Conservation (phyloP, 805 yeast species). For the Myxozyma monticola region DNA sequence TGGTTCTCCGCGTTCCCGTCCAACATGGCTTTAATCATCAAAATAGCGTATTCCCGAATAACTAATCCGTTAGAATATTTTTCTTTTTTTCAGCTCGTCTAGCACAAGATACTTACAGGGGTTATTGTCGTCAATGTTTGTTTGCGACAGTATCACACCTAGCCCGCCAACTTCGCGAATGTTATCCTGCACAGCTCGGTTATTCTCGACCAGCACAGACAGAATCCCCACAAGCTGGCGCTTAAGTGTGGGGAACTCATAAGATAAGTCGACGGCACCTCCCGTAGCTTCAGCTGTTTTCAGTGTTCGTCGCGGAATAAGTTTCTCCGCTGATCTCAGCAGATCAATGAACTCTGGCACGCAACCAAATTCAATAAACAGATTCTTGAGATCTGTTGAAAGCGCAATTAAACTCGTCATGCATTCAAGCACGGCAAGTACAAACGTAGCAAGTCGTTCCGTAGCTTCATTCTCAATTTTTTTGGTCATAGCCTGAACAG, state of each 20-base stretch:
- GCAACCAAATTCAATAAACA: constrained; percentile 10
- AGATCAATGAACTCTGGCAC: constrained; percentile 17
- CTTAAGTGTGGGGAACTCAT: constrained; percentile 62
- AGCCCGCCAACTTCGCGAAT: constrained; percentile 67
- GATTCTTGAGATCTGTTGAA: constrained; percentile 1
- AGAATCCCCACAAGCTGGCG: constrained; percentile 66
- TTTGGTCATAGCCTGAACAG: constrained; percentile 17
- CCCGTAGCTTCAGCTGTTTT: constrained; percentile 5
- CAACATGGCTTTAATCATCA: constrained; percentile 71
- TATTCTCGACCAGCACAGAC: constrained; percentile 55
- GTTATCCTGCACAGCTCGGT: constrained; percentile 61
- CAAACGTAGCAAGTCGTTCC: constrained; percentile 4
- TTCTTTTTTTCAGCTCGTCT: not conserved
- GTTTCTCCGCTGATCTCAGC: constrained; percentile 10
- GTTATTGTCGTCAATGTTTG: constrained; percentile 83
- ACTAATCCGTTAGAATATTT: not conserved
- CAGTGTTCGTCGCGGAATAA: constrained; percentile 19
- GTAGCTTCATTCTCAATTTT: constrained; percentile 2
- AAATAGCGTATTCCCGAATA: constrained; percentile 69
- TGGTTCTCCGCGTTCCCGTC: constrained; percentile 70
- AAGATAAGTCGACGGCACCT: not conserved
- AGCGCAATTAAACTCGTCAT: constrained; percentile 5
- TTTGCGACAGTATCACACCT: constrained; percentile 70
- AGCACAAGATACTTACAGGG: constrained; percentile 51
- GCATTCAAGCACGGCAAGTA: constrained; percentile 6